phyloP scores from a whole-genome alignment of 257 asterid species.

The Solanum gracilifrons region DNA sequence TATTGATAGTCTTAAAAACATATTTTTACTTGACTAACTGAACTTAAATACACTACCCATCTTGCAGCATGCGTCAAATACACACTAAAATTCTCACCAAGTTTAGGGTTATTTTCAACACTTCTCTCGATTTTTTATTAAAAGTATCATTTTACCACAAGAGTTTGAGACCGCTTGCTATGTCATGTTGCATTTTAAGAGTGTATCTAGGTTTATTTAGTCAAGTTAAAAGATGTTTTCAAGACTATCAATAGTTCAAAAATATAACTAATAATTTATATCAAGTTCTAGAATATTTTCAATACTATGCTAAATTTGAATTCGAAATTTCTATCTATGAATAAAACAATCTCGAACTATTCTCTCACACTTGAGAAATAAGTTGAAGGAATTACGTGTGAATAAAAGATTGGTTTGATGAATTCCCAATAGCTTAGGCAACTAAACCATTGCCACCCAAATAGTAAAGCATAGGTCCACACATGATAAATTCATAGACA shows the following conservation, averaged over 20 bases:
- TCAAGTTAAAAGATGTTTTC: too few species aligned
- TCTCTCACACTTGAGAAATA: background rate
- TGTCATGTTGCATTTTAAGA: too few species aligned
- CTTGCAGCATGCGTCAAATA: background rate
- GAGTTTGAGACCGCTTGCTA: too few species aligned
- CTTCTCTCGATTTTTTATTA: background rate
- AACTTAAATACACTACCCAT: background rate
- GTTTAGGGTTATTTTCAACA: too few species aligned
- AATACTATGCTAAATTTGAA: background rate
- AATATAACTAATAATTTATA: too few species aligned
- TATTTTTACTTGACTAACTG: too few species aligned
- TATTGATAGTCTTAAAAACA: too few species aligned
- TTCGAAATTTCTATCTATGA: background rate
- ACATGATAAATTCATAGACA: background rate
- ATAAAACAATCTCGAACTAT: background rate
- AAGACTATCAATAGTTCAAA: too few species aligned
- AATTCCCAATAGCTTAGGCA: conserved; percentile 5
- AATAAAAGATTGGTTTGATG: background rate
- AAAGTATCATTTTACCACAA: too few species aligned
- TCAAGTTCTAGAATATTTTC: too few species aligned
- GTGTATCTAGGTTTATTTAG: too few species aligned
- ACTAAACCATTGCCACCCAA: conserved; percentile 2
- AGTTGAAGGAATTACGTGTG: background rate
- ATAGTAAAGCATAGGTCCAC: background rate
- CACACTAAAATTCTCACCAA: background rate